These are phyloP conservation scores for Lachnellula hyalina DNA, from an alignment of 2,329 filamentous ascomycete species.

Conservation along the genomic window DNA sequence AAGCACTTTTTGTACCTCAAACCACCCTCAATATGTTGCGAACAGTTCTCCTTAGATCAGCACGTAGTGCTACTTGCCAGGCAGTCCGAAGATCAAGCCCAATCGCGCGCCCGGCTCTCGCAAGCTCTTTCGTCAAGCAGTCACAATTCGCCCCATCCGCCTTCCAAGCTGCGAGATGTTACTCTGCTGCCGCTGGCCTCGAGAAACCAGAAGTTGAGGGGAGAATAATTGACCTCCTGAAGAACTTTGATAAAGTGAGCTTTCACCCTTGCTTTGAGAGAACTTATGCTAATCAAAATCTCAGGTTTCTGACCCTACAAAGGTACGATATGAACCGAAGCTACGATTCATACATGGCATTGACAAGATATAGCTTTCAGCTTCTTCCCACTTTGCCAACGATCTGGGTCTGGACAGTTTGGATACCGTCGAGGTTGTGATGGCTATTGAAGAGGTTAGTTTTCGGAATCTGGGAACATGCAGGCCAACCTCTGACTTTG, in stretches of 20 bases:
- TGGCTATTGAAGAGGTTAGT: constrained; percentile 95
- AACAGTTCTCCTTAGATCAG: constrained; percentile 74
- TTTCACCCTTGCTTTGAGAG: constrained; percentile 1
- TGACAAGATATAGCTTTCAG: constrained; percentile 60
- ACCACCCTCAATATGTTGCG: constrained; percentile 70
- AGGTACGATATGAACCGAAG: constrained; percentile 42
- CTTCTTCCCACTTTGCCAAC: constrained; percentile 86
- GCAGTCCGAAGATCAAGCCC: constrained; percentile 45
- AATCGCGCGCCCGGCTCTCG: constrained; percentile 54
- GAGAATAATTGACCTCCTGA: constrained; percentile 85
- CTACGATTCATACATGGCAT: constrained; percentile 7
- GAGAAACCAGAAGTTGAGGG: constrained; percentile 82
- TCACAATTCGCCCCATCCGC: constrained; percentile 58
- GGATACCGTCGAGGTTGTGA: constrained; percentile 98
- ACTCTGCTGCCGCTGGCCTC: constrained; percentile 76
- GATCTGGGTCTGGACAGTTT: constrained; percentile 95
- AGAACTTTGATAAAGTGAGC: constrained; percentile 94
- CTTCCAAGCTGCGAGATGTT: constrained; percentile 71
- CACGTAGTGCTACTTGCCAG: constrained; percentile 47
- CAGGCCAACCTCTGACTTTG: constrained; percentile 21
- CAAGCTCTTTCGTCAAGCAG: constrained; percentile 56
- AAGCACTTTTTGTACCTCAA: constrained; percentile 10
- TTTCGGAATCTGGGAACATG: constrained; percentile 1
- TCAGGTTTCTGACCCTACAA: constrained; percentile 62
- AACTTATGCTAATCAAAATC: constrained; percentile 19